Evolutionary conservation across 352 stramenopile genomes (phyloP).

Genomic region (Globisporangium barbulae): DNA sequence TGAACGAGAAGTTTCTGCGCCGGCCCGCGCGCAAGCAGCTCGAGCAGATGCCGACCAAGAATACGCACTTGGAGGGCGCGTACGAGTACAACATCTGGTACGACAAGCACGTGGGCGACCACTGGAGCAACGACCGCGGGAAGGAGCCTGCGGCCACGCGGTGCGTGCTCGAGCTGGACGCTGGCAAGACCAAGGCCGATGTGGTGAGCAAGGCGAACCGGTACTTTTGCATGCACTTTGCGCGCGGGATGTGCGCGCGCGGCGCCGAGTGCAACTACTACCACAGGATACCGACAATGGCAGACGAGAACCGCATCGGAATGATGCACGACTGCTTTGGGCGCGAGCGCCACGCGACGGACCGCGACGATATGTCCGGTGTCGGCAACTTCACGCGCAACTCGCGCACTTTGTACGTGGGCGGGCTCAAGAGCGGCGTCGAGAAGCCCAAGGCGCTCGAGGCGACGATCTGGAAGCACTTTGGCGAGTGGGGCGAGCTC

Average conservation of each 20-base stretch:
- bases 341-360: slow-evolving; percentile 85
- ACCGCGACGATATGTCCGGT: slow-evolving; percentile 92
- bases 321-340: slow-evolving; percentile 94
- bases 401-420: slow-evolving; percentile 91
- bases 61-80: slow-evolving; percentile 86
- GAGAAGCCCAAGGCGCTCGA: slow-evolving; percentile 56
- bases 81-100: slow-evolving; percentile 97
- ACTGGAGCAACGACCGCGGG: slow-evolving; percentile 82
- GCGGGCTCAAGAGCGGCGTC: slow-evolving; percentile 64
- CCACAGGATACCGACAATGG: slow-evolving; percentile 80
- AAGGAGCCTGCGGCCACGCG: slow-evolving; percentile 86
- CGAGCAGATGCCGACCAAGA: slow-evolving; percentile 83
- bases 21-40: slow-evolving; percentile 89
- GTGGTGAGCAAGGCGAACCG: slow-evolving; percentile 78
- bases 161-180: slow-evolving; percentile 83
- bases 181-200: slow-evolving; percentile 91
- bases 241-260: slow-evolving; percentile 86
- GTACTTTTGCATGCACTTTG: slow-evolving; percentile 93
- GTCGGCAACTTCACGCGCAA: slow-evolving; percentile 91
- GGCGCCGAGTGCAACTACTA: slow-evolving; percentile 92
- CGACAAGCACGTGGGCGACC: slow-evolving; percentile 90
- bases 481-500: slow-evolving; percentile 92
- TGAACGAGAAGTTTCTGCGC: slow-evolving; percentile 83
- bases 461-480: slow-evolving; percentile 78
- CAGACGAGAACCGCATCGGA: slow-evolving; percentile 69